Percentiles rank a stretch among this genome's conserved stretches.
These are phyloP conservation scores for Verticillium nubilum DNA, from an alignment of 2,329 filamentous ascomycete species.

Conservation along the genomic window DNA sequence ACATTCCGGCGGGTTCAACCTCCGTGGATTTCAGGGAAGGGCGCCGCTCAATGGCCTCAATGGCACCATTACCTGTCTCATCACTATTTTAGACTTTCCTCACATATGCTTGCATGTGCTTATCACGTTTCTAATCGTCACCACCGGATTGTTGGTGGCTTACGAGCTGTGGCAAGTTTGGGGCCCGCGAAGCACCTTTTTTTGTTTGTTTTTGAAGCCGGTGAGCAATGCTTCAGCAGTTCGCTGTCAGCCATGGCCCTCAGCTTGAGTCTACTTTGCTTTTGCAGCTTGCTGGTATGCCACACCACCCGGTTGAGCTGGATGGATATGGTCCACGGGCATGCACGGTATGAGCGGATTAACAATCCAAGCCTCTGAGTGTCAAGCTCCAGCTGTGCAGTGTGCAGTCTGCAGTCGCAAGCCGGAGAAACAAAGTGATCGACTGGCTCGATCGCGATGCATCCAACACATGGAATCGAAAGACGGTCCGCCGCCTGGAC, in stretches of 20 bases:
- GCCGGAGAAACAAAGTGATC: not conserved
- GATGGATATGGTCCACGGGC: not conserved
- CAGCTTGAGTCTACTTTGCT: not conserved
- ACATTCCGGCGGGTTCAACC: slow-evolving; percentile 5
- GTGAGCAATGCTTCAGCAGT: not conserved
- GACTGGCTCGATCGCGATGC: not conserved
- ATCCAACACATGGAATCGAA: not conserved
- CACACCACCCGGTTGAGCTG: not conserved
- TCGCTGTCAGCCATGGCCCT: not conserved
- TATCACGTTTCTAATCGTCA: slow-evolving; percentile 1
- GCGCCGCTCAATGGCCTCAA: not conserved
- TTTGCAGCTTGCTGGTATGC: not conserved
- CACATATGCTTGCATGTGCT: slow-evolving; percentile 4
- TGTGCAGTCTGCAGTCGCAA: not conserved
- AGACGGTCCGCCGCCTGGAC: not conserved
- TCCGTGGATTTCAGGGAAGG: slow-evolving; percentile 4
- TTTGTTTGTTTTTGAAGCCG: too few species aligned
- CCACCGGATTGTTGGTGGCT: not conserved
- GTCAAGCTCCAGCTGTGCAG: not conserved
- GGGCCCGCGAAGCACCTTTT: not conserved
- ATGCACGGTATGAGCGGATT: not conserved
- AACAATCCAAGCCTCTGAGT: not conserved
- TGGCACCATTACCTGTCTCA: not conserved
- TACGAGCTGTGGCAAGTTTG: not conserved
- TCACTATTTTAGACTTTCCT: not conserved